Conservation (phyloP, 2,329 filamentous ascomycete species). For the Diaporthe eres region DNA sequence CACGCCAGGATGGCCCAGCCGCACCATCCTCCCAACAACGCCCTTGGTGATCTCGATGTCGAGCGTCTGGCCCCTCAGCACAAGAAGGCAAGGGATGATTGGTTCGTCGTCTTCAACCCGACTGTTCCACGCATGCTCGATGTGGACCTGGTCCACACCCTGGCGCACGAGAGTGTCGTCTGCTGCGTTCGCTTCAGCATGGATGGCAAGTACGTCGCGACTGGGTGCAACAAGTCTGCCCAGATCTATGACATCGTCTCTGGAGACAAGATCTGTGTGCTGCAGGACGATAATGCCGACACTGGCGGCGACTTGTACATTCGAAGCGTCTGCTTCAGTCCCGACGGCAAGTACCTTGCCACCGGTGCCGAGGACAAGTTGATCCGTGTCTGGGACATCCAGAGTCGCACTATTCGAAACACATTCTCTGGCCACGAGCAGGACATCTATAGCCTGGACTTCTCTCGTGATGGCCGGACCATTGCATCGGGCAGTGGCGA, state of each 20-base stretch:
- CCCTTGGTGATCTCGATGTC: conserved; percentile 87
- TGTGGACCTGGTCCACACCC: conserved; percentile 92
- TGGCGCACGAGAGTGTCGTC: conserved; percentile 95
- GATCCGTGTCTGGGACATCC: conserved; percentile 97
- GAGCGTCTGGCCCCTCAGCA: conserved; percentile 87
- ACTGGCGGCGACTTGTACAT: conserved; percentile 96
- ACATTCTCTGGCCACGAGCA: conserved; percentile 98
- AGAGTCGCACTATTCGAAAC: conserved; percentile 84
- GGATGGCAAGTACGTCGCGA: conserved; percentile 95
- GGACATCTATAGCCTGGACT: conserved; percentile 97
- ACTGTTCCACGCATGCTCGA: conserved; percentile 90
- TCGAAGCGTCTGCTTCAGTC: conserved; percentile 97
- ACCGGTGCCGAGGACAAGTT: conserved; percentile 98
- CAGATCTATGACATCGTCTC: conserved; percentile 96
- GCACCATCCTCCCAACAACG: conserved; percentile 67
- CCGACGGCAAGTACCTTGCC: conserved; percentile 92
- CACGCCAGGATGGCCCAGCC: conserved; percentile 69
- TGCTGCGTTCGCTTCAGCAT: conserved; percentile 98
- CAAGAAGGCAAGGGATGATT: conserved; percentile 91
- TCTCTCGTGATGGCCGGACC: conserved; percentile 90
- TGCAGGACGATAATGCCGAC: conserved; percentile 91
- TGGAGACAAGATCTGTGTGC: conserved; percentile 88
- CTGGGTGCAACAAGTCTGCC: conserved; percentile 98
- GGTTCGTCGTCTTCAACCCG: conserved; percentile 98
- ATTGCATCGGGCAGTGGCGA: conserved; percentile 98